Evolutionary conservation across 1,284 basidiomycete species (phyloP).

Genomic region (Ustilago crameri): DNA sequence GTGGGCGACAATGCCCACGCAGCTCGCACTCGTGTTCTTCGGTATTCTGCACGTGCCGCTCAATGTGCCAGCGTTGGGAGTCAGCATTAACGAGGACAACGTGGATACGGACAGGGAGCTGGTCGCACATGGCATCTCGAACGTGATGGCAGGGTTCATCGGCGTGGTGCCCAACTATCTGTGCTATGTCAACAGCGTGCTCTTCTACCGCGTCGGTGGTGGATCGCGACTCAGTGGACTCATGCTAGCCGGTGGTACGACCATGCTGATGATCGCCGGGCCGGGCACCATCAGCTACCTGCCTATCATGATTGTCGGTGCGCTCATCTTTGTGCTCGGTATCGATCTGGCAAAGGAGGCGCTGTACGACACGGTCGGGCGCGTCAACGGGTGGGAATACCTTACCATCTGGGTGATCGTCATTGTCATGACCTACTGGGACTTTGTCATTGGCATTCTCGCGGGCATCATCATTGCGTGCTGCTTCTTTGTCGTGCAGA

Average conservation of each 20-base stretch:
- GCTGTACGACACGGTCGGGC: constrained; percentile 91
- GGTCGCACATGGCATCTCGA: constrained; percentile 91
- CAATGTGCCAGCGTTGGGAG: constrained; percentile 85
- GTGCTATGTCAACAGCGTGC: constrained; percentile 68
- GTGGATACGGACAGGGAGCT: constrained; percentile 93
- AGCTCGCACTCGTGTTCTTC: constrained; percentile 78
- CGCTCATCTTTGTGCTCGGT: constrained; percentile 93
- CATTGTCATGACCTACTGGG: constrained; percentile 77
- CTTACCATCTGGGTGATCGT: constrained; percentile 72
- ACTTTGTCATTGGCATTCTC: constrained; percentile 90
- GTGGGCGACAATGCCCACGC: constrained; percentile 69
- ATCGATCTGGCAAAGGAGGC: constrained; percentile 92
- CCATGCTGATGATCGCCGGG: constrained; percentile 81
- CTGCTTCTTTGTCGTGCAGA: constrained; percentile 95
- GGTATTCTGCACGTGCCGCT: constrained; percentile 85
- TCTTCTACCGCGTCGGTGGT: constrained; percentile 92
- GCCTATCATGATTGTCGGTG: constrained; percentile 72
- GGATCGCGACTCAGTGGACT: constrained; percentile 84
- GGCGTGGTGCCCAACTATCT: constrained; percentile 78
- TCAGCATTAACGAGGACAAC: constrained; percentile 88
- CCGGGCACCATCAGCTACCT: constrained; percentile 71
- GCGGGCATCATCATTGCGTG: constrained; percentile 92
- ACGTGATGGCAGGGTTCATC: constrained; percentile 81
- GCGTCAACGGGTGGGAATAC: constrained; percentile 74
- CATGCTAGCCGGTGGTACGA: constrained; percentile 82